phyloP scores from a whole-genome alignment of 148 eudicot genomes.

The Heliamphora exappendiculata region DNA sequence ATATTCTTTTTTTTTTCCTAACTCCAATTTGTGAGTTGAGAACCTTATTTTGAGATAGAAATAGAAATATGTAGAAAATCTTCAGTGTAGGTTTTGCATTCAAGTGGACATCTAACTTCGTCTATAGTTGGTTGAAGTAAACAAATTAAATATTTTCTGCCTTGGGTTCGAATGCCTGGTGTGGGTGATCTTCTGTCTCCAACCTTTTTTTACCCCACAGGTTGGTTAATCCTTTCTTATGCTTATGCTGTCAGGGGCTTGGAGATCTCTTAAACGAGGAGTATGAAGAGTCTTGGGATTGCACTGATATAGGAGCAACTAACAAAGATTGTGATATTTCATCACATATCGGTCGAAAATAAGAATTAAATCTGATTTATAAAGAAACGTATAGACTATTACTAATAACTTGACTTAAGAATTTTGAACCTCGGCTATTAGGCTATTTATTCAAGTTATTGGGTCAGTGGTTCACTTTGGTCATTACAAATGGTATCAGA shows the following conservation, averaged over 20 bases:
- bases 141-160: not conserved
- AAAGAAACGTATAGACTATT: too few relatives aligned
- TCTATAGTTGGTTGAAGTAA: constrained; percentile 7
- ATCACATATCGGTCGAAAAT: too few relatives aligned
- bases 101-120: constrained; percentile 7
- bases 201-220: not conserved
- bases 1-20: not conserved
- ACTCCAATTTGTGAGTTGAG: not conserved
- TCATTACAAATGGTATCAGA: too few relatives aligned
- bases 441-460: too few relatives aligned
- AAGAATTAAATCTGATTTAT: too few relatives aligned
- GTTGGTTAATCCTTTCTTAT: not conserved
- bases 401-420: too few relatives aligned
- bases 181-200: not conserved
- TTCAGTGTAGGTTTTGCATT: constrained; percentile 11
- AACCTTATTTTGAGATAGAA: constrained; percentile 7
- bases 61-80: constrained; percentile 7
- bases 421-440: too few relatives aligned
- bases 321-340: too few relatives aligned
- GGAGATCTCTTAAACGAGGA: not conserved
- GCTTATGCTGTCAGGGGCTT: not conserved
- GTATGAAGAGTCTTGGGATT: not conserved
- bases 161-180: not conserved
- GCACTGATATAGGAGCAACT: not conserved
- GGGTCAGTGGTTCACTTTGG: too few relatives aligned